Conservation (phyloP, 2,329 filamentous ascomycete species). For the Diaporthe humulicola region DNA sequence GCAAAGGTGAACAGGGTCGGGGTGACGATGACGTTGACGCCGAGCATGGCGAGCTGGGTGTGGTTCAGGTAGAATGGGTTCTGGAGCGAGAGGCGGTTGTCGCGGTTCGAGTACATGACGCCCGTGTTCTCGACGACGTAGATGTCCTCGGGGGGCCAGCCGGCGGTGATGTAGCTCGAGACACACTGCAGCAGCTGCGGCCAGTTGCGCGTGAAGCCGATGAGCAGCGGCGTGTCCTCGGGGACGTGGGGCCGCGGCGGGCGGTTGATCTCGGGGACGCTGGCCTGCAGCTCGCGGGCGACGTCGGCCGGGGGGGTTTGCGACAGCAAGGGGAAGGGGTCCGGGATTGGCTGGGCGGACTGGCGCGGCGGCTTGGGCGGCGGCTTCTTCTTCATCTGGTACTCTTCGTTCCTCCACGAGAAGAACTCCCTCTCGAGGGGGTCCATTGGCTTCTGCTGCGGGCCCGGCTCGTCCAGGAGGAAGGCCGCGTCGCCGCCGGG, state of each 20-base stretch:
- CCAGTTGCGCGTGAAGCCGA: slow-evolving; percentile 68
- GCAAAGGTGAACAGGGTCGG: slow-evolving; percentile 66
- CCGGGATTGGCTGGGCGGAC: slow-evolving; percentile 48
- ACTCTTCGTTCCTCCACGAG: slow-evolving; percentile 36
- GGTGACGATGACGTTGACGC: slow-evolving; percentile 64
- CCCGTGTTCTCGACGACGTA: slow-evolving; percentile 69
- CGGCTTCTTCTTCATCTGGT: slow-evolving; percentile 43
- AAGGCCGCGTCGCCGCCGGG: background rate
- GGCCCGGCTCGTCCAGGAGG: slow-evolving; percentile 33
- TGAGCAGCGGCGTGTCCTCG: slow-evolving; percentile 56
- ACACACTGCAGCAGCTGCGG: slow-evolving; percentile 65
- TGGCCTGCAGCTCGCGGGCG: slow-evolving; percentile 36
- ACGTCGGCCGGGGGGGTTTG: slow-evolving; percentile 45
- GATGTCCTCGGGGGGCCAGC: slow-evolving; percentile 67
- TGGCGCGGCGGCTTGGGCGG: slow-evolving; percentile 50
- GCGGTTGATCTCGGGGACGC: slow-evolving; percentile 48
- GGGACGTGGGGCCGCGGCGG: slow-evolving; percentile 51
- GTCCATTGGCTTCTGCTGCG: slow-evolving; percentile 39
- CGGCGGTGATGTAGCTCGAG: slow-evolving; percentile 65
- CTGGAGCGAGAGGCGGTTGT: slow-evolving; percentile 58
- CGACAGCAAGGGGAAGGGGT: slow-evolving; percentile 55
- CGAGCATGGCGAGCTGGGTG: slow-evolving; percentile 58
- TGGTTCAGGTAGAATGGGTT: slow-evolving; percentile 70
- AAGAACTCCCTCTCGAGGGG: slow-evolving; percentile 37
- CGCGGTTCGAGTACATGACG: slow-evolving; percentile 61